phyloP scores from a whole-genome alignment of 139 green algal species.

The Asterochloris sp. region DNA sequence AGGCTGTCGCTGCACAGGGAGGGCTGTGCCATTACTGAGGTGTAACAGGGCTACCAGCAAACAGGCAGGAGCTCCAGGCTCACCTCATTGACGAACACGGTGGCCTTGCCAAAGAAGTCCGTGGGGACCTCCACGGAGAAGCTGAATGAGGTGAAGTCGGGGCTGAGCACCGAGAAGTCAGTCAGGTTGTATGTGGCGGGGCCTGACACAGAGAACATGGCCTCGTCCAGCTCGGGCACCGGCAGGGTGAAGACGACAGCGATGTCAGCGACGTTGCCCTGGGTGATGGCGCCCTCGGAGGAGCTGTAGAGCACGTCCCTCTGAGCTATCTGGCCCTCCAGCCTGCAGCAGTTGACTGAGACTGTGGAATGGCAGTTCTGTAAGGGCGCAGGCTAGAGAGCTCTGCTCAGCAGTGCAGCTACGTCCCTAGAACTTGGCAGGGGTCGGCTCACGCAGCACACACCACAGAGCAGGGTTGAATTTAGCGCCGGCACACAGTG shows the following conservation, averaged over 20 bases:
- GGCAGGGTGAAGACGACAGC: conserved; percentile 8
- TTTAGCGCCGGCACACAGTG: too few relatives aligned
- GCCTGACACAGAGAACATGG: conserved; percentile 16
- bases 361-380: too few relatives aligned
- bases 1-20: too few relatives aligned
- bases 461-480: too few relatives aligned
- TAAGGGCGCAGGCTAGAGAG: too few relatives aligned
- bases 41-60: not conserved
- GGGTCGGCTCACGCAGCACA: too few relatives aligned
- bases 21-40: too few relatives aligned
- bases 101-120: conserved; percentile 8
- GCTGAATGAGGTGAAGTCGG: conserved; percentile 8
- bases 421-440: too few relatives aligned
- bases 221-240: not conserved
- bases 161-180: not conserved
- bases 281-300: not conserved
- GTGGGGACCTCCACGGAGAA: conserved; percentile 16
- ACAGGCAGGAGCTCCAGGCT: not conserved
- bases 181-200: not conserved
- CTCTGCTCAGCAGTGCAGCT: too few relatives aligned
- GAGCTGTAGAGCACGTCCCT: conserved; percentile 4
- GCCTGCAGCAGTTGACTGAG: not conserved
- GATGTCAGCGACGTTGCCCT: conserved; percentile 1
- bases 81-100: conserved; percentile 7
- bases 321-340: not conserved